A percentile compares a stretch with the other conserved stretches of the same genome.
Conservation (phyloP, 768 basidiomycete species). For the Chiua virens region DNA sequence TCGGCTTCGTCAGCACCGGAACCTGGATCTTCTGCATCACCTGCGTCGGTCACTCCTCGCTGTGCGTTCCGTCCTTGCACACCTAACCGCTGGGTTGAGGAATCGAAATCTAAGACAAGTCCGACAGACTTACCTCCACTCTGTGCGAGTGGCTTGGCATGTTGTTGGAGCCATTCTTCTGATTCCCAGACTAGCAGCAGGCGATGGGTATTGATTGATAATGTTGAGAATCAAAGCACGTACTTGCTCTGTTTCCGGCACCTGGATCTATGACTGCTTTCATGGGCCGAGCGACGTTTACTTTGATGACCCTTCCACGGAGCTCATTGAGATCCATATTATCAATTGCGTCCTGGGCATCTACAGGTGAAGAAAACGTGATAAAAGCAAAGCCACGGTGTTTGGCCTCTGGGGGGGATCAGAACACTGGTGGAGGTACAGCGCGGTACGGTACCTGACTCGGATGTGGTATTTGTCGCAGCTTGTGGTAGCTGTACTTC, state of each 20-base stretch:
- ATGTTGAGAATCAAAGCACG: constrained; percentile 27
- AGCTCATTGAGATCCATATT: constrained; percentile 98
- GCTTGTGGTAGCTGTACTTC: constrained; percentile 89
- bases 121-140: constrained; percentile 58
- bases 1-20: constrained; percentile 30
- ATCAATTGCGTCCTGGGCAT: constrained; percentile 96
- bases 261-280: constrained; percentile 62
- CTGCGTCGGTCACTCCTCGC: constrained; percentile 18
- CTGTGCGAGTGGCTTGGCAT: constrained; percentile 75
- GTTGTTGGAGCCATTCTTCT: constrained; percentile 86
- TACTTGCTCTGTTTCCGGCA: constrained; percentile 76
- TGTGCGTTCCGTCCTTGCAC: constrained; percentile 52
- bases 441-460: constrained; percentile 43
- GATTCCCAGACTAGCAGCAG: constrained; percentile 82
- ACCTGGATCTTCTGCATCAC: constrained; percentile 28
- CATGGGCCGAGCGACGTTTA: constrained; percentile 82
- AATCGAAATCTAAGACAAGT: neutral
- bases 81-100: constrained; percentile 35
- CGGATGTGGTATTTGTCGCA: constrained; percentile 63
- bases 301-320: constrained; percentile 72
- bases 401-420: constrained; percentile 53
- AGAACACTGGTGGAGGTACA: constrained; percentile 1
- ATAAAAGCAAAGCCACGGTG: constrained; percentile 95
- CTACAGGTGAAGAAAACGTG: constrained; percentile 74
- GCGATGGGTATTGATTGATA: neutral